Percentiles rank a stretch among this genome's conserved stretches.
Conservation (phyloP, 805 yeast species). For the Ogataea trehaloabstinens region DNA sequence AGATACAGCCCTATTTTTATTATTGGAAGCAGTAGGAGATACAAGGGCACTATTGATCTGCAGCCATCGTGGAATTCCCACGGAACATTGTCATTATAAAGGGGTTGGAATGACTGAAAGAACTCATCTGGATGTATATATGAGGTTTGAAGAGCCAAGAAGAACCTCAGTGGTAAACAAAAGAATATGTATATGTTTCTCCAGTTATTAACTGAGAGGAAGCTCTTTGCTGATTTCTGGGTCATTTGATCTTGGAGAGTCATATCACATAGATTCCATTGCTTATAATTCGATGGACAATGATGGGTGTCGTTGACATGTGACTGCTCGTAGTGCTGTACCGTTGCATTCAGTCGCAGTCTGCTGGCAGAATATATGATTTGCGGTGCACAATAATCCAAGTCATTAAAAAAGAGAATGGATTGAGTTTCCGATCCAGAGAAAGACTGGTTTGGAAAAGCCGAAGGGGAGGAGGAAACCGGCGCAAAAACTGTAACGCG, state of each 20-base stretch:
- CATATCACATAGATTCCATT: too few relatives aligned
- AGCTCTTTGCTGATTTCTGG: not conserved
- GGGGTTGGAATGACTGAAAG: conserved; percentile 82
- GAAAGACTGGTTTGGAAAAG: too few relatives aligned
- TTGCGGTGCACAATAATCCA: too few relatives aligned
- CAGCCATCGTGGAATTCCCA: conserved; percentile 78
- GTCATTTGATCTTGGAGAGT: not conserved
- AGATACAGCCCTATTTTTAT: conserved; percentile 37
- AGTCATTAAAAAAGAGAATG: too few relatives aligned
- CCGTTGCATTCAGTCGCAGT: too few relatives aligned
- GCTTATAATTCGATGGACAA: too few relatives aligned
- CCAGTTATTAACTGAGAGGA: conserved; percentile 37
- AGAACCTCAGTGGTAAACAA: conserved; percentile 47
- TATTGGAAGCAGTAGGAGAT: conserved; percentile 68
- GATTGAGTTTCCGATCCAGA: too few relatives aligned
- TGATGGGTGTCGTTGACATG: too few relatives aligned
- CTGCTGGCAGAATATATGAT: too few relatives aligned
- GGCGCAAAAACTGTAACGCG: too few relatives aligned
- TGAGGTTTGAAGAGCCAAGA: conserved; percentile 65
- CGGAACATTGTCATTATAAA: conserved; percentile 56
- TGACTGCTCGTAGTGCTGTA: too few relatives aligned
- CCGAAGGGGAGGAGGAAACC: too few relatives aligned
- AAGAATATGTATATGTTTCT: conserved; percentile 42
- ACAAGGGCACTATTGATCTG: conserved; percentile 69
- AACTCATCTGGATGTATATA: conserved; percentile 98